Evolutionary conservation across 108 stramenopile genomes (phyloP).

Genomic region (Chaetoceros tenuissimus): DNA sequence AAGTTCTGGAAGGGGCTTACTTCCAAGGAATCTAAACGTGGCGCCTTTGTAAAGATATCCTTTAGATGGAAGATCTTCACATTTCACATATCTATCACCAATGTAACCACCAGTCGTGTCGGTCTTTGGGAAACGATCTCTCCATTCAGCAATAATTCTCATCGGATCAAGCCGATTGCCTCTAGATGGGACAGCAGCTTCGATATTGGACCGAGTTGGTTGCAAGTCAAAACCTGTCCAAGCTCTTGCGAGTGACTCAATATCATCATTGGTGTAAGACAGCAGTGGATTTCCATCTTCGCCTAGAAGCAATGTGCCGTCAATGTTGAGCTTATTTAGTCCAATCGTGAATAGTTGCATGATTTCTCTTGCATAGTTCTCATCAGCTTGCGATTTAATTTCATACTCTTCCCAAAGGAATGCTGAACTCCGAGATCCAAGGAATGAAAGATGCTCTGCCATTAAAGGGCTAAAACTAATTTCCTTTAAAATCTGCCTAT

Average conservation of each 20-base stretch:
- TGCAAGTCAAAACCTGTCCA: conserved; percentile 48
- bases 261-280: conserved; percentile 33
- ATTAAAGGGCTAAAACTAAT: conserved; percentile 56
- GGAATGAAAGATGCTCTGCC: conserved; percentile 57
- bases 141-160: conserved; percentile 17
- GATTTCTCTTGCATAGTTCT: conserved; percentile 29
- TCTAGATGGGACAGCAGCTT: conserved; percentile 10
- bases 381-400: conserved; percentile 15
- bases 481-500: conserved; percentile 59
- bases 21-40: conserved; percentile 40
- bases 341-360: conserved; percentile 35
- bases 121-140: conserved; percentile 66
- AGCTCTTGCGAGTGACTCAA: conserved; percentile 35
- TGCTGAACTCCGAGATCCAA: conserved; percentile 31
- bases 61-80: conserved; percentile 37
- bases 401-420: conserved; percentile 12
- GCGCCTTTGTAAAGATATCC: conserved; percentile 51
- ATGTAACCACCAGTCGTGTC: conserved; percentile 42
- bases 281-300: conserved; percentile 12
- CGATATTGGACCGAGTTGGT: conserved; percentile 25
- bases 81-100: conserved; percentile 60
- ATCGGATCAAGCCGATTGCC: conserved; percentile 27
- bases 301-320: conserved; percentile 32
- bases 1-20: conserved; percentile 7
- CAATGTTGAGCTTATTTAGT: conserved; percentile 27